phyloP scores from a whole-genome alignment of 352 stramenopile species.

The Vaucheria bursata region DNA sequence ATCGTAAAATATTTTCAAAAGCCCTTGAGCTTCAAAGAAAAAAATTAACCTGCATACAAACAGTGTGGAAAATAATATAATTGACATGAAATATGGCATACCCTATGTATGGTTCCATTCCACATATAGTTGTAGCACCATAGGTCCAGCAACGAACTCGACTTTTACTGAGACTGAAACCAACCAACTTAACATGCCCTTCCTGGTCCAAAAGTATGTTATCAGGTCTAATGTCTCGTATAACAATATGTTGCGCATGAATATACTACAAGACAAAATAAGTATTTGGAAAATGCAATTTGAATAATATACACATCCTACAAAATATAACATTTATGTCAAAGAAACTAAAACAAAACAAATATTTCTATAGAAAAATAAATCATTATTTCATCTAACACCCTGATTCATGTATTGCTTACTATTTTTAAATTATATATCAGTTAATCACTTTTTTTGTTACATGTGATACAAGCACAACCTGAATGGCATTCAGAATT shows the following conservation, averaged over 20 bases:
- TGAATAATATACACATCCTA: not conserved
- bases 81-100: not conserved
- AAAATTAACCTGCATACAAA: too few relatives aligned
- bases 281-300: not conserved
- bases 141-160: slow-evolving; percentile 61
- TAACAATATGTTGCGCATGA: slow-evolving; percentile 76
- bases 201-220: slow-evolving; percentile 84
- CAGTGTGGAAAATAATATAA: too few relatives aligned
- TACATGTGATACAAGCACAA: not conserved
- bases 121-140: slow-evolving; percentile 76
- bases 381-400: not conserved
- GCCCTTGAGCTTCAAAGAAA: too few relatives aligned
- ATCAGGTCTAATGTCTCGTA: slow-evolving; percentile 80
- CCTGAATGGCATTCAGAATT: slow-evolving; percentile 61
- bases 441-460: too few relatives aligned
- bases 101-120: slow-evolving; percentile 54
- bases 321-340: not conserved
- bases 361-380: not conserved
- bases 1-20: too few relatives aligned
- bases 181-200: slow-evolving; percentile 75
- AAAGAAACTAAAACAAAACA: not conserved
- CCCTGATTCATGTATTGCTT: not conserved
- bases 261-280: slow-evolving; percentile 62
- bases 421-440: too few relatives aligned
- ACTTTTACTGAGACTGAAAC: slow-evolving; percentile 80